Conservation (phyloP, 345 rosid species). For the Murraya paniculata region DNA sequence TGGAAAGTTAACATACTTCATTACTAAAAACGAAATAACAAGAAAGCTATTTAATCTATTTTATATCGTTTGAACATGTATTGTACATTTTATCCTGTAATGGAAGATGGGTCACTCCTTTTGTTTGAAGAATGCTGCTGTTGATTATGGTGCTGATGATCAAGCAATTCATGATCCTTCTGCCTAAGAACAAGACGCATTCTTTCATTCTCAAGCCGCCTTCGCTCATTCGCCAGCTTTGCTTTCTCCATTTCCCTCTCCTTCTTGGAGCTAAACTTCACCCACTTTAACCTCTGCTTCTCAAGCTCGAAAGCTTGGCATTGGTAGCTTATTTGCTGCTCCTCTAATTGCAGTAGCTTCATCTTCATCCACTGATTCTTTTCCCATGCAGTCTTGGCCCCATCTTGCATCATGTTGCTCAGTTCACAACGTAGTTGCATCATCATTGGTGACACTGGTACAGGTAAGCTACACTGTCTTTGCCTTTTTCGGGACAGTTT, state of each 20-base stretch:
- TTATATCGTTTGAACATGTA: neutral
- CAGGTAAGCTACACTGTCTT: constrained; percentile 21
- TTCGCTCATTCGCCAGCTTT: constrained; percentile 68
- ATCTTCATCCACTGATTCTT: constrained; percentile 84
- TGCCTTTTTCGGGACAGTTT: constrained; percentile 33
- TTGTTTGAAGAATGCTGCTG: constrained; percentile 51
- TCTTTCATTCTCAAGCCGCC: constrained; percentile 67
- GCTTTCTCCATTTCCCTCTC: constrained; percentile 95
- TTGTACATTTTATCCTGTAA: constrained; percentile 34
- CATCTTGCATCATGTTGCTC: constrained; percentile 48
- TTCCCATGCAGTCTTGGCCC: constrained; percentile 61
- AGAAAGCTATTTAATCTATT: neutral
- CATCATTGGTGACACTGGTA: constrained; percentile 29
- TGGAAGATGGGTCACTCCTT: constrained; percentile 63
- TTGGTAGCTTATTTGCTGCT: constrained; percentile 62
- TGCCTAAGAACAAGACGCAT: constrained; percentile 63
- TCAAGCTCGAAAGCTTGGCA: constrained; percentile 70
- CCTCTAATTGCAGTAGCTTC: constrained; percentile 64
- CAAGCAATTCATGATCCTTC: constrained; percentile 65
- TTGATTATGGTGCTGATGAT: constrained; percentile 36
- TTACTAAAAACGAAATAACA: neutral
- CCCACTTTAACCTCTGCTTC: constrained; percentile 92
- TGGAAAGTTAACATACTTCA: neutral
- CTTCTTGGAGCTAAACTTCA: constrained; percentile 78
- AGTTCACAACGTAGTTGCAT: constrained; percentile 51